Base-by-base conservation (phyloP, 1,284 basidiomycete species). In the Ustilago cynodontis region DNA sequence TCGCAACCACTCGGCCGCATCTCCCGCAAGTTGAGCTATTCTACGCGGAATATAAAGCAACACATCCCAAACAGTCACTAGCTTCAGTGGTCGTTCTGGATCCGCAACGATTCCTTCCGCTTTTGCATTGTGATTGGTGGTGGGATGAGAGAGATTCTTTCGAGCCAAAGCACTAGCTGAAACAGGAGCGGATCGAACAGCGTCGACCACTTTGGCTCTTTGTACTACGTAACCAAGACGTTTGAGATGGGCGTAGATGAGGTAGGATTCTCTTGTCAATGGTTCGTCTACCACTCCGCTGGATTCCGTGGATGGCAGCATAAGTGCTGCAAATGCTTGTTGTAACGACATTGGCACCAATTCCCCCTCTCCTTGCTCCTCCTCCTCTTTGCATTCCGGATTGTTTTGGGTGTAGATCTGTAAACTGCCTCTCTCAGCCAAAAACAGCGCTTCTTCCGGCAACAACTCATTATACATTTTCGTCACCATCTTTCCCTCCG, bases 401-500 rank as follows among this genome's bases (percentile, higher is more conserved):
- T 29, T 70, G 79, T 26, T 33, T 33, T 33, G 31, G 13, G 22
- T 11, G 71, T 66, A 64, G 59, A 72, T 55, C 60, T 72, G 64
- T 28, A 69, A 37, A 33, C 28, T 80, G 6, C 67, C 71, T 4
- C 89, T 87, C 86, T 98, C 96, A 51, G 95, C 89, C 31, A 98
- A 89, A 87, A 97, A 98, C 9, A 98, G 89, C 0, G 94, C 91
- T 87, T 98, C 96, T 87, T 99, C 96, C 0, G 96, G 96, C 2
- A 98, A 88, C 0, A 99, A 88, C 81, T 97, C 94, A n/a, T 86
- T 80, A 18, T 50, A 33, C 1, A 58, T 69, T 18, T 51, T 67
- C 14, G 69, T 71, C 10, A 56, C 37, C 24, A 31, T 52, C 26
- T 72, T 73, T 13, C 55, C 63, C 1, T 58, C 49, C 5, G 31